Conservation (phyloP, 208 protist genomes). For the Acanthamoeba divionensis region DNA sequence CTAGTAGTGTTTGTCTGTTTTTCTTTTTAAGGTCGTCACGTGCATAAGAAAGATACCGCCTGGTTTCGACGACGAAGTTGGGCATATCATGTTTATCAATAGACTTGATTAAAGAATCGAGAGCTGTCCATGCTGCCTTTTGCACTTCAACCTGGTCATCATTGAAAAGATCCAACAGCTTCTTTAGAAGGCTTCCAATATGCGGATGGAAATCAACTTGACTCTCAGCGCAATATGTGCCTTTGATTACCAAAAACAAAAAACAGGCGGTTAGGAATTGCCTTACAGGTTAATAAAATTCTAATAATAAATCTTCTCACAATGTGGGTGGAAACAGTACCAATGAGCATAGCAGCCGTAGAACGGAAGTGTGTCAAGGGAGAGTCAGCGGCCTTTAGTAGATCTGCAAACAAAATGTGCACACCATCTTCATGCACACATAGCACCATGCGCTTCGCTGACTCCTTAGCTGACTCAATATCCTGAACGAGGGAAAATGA, state of each 20-base stretch:
- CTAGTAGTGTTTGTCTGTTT: constrained; percentile 58
- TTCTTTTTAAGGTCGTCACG: constrained; percentile 43
- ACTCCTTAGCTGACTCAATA: constrained; percentile 22
- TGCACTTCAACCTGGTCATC: constrained; percentile 64
- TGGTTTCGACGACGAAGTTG: neutral
- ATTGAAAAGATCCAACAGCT: constrained; percentile 61
- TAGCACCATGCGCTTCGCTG: constrained; percentile 34
- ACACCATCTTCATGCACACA: constrained; percentile 49
- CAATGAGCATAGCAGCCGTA: neutral
- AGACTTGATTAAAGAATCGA: constrained; percentile 40
- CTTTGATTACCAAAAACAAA: neutral
- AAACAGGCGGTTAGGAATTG: neutral
- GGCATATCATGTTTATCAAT: constrained; percentile 66
- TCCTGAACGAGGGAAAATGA: neutral
- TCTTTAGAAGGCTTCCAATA: constrained; percentile 43
- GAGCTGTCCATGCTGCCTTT: constrained; percentile 47
- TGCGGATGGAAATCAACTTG: neutral
- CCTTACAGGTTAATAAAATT: neutral
- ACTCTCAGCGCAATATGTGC: constrained; percentile 55
- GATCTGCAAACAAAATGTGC: constrained; percentile 56
- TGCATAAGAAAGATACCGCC: constrained; percentile 7
- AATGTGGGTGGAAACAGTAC: neutral
- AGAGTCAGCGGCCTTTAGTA: constrained; percentile 20
- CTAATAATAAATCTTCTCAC: neutral
- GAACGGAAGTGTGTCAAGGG: neutral